phyloP scores from a whole-genome alignment of 306 rosid genomes.

The Pueraria montana region DNA sequence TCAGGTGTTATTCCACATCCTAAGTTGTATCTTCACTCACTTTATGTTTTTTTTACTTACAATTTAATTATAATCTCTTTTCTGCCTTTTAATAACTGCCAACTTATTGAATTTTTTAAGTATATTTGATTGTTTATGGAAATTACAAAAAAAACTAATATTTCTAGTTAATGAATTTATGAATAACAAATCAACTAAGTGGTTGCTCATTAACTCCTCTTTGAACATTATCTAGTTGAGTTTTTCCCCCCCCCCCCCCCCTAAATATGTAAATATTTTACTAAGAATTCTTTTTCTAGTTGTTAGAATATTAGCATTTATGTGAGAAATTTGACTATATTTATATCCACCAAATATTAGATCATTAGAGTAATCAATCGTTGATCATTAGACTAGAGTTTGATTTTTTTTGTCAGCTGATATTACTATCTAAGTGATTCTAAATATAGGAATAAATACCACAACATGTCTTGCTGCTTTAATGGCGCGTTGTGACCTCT shows the following conservation, averaged over 20 bases:
- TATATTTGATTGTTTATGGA: not conserved
- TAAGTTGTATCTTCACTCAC: conserved; percentile 32
- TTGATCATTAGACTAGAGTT: not conserved
- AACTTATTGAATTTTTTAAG: not conserved
- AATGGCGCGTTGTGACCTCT: not conserved
- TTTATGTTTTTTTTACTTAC: not conserved
- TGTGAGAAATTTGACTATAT: not conserved
- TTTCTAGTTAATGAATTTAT: not conserved
- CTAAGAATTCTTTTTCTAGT: no score
- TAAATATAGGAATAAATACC: not conserved
- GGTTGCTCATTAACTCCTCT: conserved; percentile 2
- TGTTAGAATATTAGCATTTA: no score
- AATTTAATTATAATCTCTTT: not conserved
- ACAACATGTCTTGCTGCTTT: not conserved
- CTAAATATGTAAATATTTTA: not conserved
- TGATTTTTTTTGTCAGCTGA: conserved; percentile 14
- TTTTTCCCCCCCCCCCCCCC: not conserved
- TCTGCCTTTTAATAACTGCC: conserved; percentile 7
- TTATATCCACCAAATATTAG: not conserved
- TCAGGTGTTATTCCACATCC: conserved; percentile 8
- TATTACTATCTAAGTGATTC: not conserved
- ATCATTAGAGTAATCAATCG: not conserved
- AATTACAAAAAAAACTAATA: not conserved
- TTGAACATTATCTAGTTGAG: not conserved
- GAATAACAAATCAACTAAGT: conserved; percentile 5